Conservation (phyloP, 139 green algal species). For the Zygnema cylindricum region DNA sequence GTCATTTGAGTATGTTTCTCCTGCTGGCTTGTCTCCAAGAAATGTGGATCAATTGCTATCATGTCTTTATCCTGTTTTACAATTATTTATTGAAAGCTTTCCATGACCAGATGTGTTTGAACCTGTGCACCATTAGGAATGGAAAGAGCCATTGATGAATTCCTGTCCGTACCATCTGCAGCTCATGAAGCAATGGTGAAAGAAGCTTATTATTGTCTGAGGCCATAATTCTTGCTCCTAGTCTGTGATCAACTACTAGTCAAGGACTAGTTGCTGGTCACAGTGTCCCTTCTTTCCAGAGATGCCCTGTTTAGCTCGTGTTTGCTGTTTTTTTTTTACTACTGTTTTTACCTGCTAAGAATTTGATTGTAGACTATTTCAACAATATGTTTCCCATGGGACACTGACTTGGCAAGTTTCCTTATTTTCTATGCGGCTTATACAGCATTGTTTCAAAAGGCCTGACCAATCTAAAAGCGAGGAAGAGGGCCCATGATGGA, state of each 20-base stretch:
- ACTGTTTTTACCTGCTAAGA: background rate
- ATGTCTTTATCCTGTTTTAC: background rate
- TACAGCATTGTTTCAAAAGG: background rate
- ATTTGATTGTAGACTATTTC: background rate
- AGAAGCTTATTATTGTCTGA: background rate
- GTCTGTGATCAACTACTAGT: background rate
- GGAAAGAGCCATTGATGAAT: background rate
- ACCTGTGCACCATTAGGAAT: background rate
- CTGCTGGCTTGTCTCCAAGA: too few species aligned
- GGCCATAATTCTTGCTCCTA: background rate
- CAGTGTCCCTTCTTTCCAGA: background rate
- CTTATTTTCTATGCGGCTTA: background rate
- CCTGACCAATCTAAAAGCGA: background rate
- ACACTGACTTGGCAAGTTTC: background rate
- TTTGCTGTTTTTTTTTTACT: background rate
- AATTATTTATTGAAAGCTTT: background rate
- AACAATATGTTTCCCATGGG: background rate
- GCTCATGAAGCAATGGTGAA: background rate
- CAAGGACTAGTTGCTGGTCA: background rate
- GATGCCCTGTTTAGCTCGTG: background rate
- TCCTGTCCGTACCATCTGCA: constrained; percentile 24
- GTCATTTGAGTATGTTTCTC: too few species aligned
- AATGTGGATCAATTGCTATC: background rate
- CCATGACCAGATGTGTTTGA: background rate
- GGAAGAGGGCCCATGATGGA: background rate